phyloP scores from a whole-genome alignment of 2,329 filamentous ascomycete species.

The Fusarium dimerum region DNA sequence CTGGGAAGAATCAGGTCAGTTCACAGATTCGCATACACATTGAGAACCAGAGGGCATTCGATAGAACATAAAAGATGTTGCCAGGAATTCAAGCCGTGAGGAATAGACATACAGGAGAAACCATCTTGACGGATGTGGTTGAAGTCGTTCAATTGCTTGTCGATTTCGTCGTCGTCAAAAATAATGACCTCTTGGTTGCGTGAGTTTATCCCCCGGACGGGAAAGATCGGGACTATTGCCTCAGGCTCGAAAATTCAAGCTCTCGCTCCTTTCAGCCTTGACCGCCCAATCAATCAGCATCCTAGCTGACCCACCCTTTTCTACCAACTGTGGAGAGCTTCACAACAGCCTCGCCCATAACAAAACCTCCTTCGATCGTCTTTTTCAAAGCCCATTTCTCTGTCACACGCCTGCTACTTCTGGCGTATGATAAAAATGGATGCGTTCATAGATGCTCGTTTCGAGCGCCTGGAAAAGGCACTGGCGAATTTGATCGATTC shows the following conservation, averaged over 20 bases:
- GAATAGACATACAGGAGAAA: slow-evolving; percentile 38
- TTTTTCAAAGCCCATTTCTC: background rate
- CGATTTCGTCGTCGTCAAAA: slow-evolving; percentile 31
- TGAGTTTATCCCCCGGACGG: slow-evolving; percentile 36
- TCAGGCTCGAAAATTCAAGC: slow-evolving; percentile 30
- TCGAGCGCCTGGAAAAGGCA: slow-evolving; percentile 67
- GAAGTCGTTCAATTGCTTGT: slow-evolving; percentile 40
- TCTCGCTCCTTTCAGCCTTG: background rate
- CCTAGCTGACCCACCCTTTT: slow-evolving; percentile 16
- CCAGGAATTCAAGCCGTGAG: background rate
- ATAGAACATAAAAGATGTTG: background rate
- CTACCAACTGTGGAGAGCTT: slow-evolving; percentile 18
- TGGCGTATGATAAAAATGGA: slow-evolving; percentile 52
- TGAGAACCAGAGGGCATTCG: slow-evolving; percentile 13
- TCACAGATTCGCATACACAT: background rate
- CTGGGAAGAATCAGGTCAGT: slow-evolving; percentile 41
- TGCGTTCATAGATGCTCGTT: slow-evolving; percentile 59
- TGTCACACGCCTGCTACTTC: no score
- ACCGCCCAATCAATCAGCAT: slow-evolving; percentile 8
- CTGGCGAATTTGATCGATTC: slow-evolving; percentile 74
- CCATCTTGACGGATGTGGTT: slow-evolving; percentile 41
- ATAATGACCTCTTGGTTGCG: slow-evolving; percentile 29
- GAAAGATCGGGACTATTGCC: slow-evolving; percentile 37
- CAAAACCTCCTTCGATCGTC: background rate
- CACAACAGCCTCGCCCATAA: slow-evolving; percentile 13